phyloP scores from a whole-genome alignment of 2,329 filamentous ascomycete species.

The Fusarium neocosmosporiellum region DNA sequence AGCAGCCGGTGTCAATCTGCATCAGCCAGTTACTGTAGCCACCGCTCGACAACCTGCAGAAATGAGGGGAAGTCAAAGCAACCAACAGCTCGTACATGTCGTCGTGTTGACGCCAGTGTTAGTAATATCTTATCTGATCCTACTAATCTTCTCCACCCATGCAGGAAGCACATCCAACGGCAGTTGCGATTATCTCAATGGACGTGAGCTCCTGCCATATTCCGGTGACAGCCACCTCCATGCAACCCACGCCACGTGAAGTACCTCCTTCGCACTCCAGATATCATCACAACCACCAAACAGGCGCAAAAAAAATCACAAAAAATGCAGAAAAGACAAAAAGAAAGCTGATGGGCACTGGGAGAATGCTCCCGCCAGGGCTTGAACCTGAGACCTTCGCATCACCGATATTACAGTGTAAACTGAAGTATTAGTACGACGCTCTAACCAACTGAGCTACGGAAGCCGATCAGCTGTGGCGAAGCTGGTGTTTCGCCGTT shows the following conservation, averaged over 20 bases:
- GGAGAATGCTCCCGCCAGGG: slow-evolving; percentile 43
- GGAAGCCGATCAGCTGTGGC: slow-evolving; percentile 39
- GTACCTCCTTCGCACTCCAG: background rate
- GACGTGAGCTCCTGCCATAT: background rate
- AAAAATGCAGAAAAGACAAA: slow-evolving; percentile 5
- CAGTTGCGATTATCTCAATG: slow-evolving; percentile 3
- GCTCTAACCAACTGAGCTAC: slow-evolving; percentile 47
- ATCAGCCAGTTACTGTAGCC: background rate
- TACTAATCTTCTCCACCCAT: slow-evolving; percentile 8
- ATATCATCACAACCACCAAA: background rate
- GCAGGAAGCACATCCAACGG: background rate
- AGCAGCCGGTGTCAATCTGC: background rate
- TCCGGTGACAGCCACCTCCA: background rate
- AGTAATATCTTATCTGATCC: slow-evolving; percentile 33
- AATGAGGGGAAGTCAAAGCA: slow-evolving; percentile 4
- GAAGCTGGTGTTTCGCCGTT: background rate
- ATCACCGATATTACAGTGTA: slow-evolving; percentile 33
- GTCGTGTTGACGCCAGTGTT: slow-evolving; percentile 6
- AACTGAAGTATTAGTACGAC: slow-evolving; percentile 43
- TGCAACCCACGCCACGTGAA: background rate
- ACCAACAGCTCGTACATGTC: background rate
- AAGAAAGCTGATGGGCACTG: slow-evolving; percentile 31
- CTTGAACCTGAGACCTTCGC: slow-evolving; percentile 46
- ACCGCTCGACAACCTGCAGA: background rate
- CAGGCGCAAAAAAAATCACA: background rate